Percentiles rank a stretch among this genome's conserved stretches.
These are phyloP conservation scores for Lasiosphaeris hirsuta DNA, from an alignment of 495 filamentous ascomycete species.

Conservation along the genomic window DNA sequence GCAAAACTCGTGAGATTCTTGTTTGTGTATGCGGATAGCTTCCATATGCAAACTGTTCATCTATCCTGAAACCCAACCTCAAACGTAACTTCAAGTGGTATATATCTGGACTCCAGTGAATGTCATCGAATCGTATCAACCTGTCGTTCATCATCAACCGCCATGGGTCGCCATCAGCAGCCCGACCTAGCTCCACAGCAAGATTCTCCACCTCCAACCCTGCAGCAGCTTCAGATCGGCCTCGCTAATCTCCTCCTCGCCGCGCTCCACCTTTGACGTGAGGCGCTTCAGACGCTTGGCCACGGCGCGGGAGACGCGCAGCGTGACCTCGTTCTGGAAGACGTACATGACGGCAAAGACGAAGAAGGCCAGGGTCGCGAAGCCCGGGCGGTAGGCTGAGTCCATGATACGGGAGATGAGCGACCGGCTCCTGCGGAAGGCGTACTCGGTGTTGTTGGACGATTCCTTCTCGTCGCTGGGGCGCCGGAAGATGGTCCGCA, in stretches of 20 bases:
- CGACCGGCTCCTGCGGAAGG: constrained; percentile 40
- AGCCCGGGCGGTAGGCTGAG: constrained; percentile 32
- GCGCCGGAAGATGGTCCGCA: constrained; percentile 40
- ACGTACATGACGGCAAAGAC: constrained; percentile 47
- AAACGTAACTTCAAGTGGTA: no score
- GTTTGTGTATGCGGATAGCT: no score
- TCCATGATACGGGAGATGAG: constrained; percentile 41
- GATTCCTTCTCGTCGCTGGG: constrained; percentile 23
- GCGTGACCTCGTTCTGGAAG: constrained; percentile 45
- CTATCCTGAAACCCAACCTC: no score
- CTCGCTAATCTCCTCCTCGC: constrained; percentile 36
- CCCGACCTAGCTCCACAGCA: constrained; percentile 33
- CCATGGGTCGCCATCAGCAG: no score
- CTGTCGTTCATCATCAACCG: no score
- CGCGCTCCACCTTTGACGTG: constrained; percentile 38
- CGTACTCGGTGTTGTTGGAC: constrained; percentile 45
- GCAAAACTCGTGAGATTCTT: no score
- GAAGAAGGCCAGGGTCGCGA: constrained; percentile 44
- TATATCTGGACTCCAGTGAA: no score
- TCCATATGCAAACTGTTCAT: no score
- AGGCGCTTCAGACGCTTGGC: constrained; percentile 40
- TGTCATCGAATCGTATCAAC: no score
- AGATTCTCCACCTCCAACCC: constrained; percentile 46
- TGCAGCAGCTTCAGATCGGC: constrained; percentile 40
- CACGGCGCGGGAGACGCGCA: constrained; percentile 41